These are phyloP conservation scores for Cystobasidium slooffiae DNA, from an alignment of 1,284 basidiomycete species.

Conservation along the genomic window DNA sequence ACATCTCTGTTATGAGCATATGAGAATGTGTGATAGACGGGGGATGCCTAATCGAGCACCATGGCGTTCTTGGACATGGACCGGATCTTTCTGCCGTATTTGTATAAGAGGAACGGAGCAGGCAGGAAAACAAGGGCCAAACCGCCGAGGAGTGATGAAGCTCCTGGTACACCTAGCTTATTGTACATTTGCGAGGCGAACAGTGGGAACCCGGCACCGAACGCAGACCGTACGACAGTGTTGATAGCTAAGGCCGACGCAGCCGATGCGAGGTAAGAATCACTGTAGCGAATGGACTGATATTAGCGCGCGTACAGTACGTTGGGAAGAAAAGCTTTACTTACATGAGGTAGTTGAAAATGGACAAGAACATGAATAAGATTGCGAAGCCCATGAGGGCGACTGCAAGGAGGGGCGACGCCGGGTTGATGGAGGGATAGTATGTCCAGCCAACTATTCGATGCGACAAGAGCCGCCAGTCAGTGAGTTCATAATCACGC, in stretches of 20 bases:
- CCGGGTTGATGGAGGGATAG: slow-evolving; percentile 33
- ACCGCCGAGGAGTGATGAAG: slow-evolving; percentile 58
- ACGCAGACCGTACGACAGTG: slow-evolving; percentile 61
- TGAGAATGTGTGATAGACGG: neutral
- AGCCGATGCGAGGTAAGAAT: slow-evolving; percentile 58
- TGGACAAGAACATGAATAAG: slow-evolving; percentile 58
- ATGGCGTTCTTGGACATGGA: slow-evolving; percentile 57
- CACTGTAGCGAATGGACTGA: slow-evolving; percentile 60
- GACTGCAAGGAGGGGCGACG: slow-evolving; percentile 21
- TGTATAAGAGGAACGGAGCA: slow-evolving; percentile 58
- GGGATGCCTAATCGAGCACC: slow-evolving; percentile 27
- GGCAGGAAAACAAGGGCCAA: slow-evolving; percentile 57
- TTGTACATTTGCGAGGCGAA: slow-evolving; percentile 63
- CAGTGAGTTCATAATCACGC: too few relatives aligned
- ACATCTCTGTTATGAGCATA: neutral
- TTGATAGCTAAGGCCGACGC: slow-evolving; percentile 57
- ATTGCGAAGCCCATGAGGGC: slow-evolving; percentile 30
- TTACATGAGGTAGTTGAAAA: slow-evolving; percentile 54
- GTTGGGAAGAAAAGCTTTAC: neutral
- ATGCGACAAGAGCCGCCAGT: too few relatives aligned
- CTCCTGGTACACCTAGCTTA: slow-evolving; percentile 60
- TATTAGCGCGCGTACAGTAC: neutral
- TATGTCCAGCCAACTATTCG: slow-evolving; percentile 40
- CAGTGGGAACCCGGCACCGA: slow-evolving; percentile 59
- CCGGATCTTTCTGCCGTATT: slow-evolving; percentile 60